A percentile compares a stretch with the other conserved stretches of the same genome.
These are phyloP conservation scores for Brettanomyces sp. DNA, from an alignment of 805 yeast genomes.

Conservation along the genomic window DNA sequence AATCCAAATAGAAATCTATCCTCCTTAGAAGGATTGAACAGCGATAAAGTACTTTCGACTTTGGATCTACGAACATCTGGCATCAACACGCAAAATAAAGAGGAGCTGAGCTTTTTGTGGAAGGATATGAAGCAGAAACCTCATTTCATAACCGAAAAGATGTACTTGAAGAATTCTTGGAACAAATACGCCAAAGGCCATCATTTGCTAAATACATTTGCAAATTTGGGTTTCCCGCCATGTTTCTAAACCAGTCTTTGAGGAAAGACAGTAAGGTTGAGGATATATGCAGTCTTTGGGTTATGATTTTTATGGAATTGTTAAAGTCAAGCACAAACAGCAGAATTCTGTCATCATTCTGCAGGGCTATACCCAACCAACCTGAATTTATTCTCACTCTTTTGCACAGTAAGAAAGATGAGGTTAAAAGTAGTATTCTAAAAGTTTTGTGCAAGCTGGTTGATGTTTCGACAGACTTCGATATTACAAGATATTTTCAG, in stretches of 20 bases:
- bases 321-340: no score
- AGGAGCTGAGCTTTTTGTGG: constrained; percentile 6
- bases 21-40: not conserved
- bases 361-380: no score
- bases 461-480: no score
- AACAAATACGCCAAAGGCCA: not conserved
- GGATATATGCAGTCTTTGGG: no score
- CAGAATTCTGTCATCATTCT: no score
- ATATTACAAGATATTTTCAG: no score
- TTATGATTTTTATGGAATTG: no score
- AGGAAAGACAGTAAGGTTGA: not conserved
- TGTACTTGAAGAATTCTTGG: constrained; percentile 4
- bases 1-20: no score
- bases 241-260: not conserved
- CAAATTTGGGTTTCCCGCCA: constrained; percentile 1
- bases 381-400: no score
- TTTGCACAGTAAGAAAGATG: no score
- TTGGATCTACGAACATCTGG: constrained; percentile 27
- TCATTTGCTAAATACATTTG: not conserved
- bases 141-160: not conserved
- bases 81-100: constrained; percentile 9
- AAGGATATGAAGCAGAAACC: constrained; percentile 1
- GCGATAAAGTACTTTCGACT: constrained; percentile 14
- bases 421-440: no score
- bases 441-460: no score